Percentiles rank a stretch among this genome's conserved stretches.
Conservation (phyloP, 2,329 filamentous ascomycete species). For the Penicillium sp. region DNA sequence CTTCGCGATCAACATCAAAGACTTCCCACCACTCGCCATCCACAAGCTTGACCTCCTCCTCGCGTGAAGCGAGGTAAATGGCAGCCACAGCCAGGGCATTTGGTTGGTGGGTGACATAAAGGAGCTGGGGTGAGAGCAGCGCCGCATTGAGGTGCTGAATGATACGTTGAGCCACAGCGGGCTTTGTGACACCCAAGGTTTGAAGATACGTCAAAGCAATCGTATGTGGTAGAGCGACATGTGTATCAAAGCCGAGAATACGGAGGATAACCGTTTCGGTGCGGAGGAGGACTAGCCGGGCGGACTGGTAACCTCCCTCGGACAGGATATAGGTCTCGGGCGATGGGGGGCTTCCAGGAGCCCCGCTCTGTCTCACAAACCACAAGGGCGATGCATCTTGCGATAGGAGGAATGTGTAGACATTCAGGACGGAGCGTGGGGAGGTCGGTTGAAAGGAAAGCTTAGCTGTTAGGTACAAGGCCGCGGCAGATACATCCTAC, state of each 20-base stretch:
- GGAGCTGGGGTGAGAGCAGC: constrained; percentile 78
- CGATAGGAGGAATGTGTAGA: constrained; percentile 77
- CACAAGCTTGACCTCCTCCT: constrained; percentile 73
- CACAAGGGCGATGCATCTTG: constrained; percentile 53
- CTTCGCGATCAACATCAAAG: constrained; percentile 92
- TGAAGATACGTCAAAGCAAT: constrained; percentile 91
- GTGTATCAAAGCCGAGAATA: constrained; percentile 74
- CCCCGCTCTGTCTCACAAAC: constrained; percentile 34
- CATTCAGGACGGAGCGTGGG: constrained; percentile 76
- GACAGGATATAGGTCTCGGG: constrained; percentile 65
- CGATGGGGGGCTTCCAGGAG: constrained; percentile 34
- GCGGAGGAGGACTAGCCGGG: constrained; percentile 63
- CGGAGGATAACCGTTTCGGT: constrained; percentile 75
- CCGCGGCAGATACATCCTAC: constrained; percentile 77
- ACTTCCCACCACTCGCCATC: constrained; percentile 95
- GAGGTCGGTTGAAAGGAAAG: constrained; percentile 73
- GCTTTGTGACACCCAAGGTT: constrained; percentile 67
- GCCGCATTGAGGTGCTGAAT: constrained; percentile 82
- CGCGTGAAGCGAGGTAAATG: constrained; percentile 82
- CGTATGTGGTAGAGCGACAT: constrained; percentile 80
- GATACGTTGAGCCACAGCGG: constrained; percentile 60
- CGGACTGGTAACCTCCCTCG: constrained; percentile 67
- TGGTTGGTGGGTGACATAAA: constrained; percentile 92
- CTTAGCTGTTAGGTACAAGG: constrained; percentile 79
- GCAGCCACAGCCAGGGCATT: constrained; percentile 79